Evolutionary conservation across 73 alveolate genomes (phyloP), one percentile per base, ranked within the genome.

Genomic region (Uronychia setigera): DNA sequence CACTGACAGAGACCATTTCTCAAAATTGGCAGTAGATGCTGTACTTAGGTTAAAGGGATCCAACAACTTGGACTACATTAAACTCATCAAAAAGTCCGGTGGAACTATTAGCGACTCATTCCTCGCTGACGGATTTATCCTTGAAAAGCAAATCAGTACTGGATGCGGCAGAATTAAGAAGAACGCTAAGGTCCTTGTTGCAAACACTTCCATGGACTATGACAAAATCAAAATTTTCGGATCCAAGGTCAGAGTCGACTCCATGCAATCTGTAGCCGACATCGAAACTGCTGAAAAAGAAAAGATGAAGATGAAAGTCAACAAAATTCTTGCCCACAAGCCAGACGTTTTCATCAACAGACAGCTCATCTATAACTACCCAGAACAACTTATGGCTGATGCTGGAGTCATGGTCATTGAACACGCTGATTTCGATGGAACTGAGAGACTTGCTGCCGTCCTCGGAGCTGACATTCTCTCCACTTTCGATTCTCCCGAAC

Each of bases 391-490:
- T 59, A 78, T 97, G 92, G 99, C 98, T 58, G 99, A 97, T 60
- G 83, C 89, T 74, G 99, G 99, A 67, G 92, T 96, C 74, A 96
- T 96, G 98, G 99, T 97, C 77, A 97, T 97, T 77, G 99, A 97
- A 80, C 99, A 97, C 87, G 99, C 99, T 28, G 99, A 98, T 87
- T 98, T 98, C 84, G 99, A 98, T 85, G 99, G 99, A 58, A 97
- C 95, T 75, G 99, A 98, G 90, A 97, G 99, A 90, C 94, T 98
- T 78, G 99, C 99, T 35, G 99, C 99, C 5, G 99, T 98, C 33
- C 88, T 98, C 58, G 99, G 99, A 31, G 99, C 99, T 29, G 99
- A 98, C 88, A 98, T 98, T 86, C 96, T 93, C 88, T 98, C 99
- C 29, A 98, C 99, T 34, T 98, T 98, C 91, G 99, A 97, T 81